These are phyloP conservation scores for Ascobolus immersus DNA, from an alignment of 495 filamentous ascomycete species.

Conservation along the genomic window DNA sequence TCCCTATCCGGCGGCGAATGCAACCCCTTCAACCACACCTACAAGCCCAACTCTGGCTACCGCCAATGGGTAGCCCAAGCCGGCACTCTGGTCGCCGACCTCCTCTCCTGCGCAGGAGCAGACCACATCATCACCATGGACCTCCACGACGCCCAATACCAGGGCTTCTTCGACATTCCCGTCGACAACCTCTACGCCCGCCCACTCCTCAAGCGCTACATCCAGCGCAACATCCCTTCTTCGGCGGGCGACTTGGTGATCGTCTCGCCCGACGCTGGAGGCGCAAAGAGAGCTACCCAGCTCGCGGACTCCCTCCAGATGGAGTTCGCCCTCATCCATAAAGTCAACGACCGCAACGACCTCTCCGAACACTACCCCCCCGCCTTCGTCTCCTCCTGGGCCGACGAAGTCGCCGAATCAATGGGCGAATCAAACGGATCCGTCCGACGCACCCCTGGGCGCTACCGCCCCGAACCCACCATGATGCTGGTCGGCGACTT, in stretches of 20 bases:
- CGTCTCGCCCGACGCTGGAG: conserved; percentile 87
- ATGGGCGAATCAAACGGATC: too few relatives aligned
- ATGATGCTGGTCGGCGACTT: conserved; percentile 98
- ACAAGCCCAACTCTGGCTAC: conserved; percentile 65
- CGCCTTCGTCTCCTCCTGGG: too few relatives aligned
- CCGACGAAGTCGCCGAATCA: too few relatives aligned
- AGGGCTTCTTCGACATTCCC: conserved; percentile 95
- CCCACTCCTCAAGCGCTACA: conserved; percentile 69
- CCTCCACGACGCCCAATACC: conserved; percentile 91
- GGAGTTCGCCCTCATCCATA: conserved; percentile 91
- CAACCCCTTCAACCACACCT: conserved; percentile 27
- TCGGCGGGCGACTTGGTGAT: conserved; percentile 70
- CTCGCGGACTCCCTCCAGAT: conserved; percentile 84
- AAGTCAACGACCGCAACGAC: conserved; percentile 43
- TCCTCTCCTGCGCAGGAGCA: conserved; percentile 82
- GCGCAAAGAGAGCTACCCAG: conserved; percentile 82
- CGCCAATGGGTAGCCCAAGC: conserved; percentile 98
- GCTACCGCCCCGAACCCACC: conserved; percentile 83
- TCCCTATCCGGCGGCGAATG: conserved; percentile 15
- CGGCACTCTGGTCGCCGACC: conserved; percentile 79
- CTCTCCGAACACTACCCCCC: too few relatives aligned
- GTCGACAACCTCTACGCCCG: conserved; percentile 90
- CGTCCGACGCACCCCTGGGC: conserved; percentile 78
- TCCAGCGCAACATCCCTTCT: conserved; percentile 63
- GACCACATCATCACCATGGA: conserved; percentile 97